Evolutionary conservation across 192 early-diverging fungal species (phyloP), one percentile per base, ranked within the genome.

Genomic region (Umbelopsis isabellina): DNA sequence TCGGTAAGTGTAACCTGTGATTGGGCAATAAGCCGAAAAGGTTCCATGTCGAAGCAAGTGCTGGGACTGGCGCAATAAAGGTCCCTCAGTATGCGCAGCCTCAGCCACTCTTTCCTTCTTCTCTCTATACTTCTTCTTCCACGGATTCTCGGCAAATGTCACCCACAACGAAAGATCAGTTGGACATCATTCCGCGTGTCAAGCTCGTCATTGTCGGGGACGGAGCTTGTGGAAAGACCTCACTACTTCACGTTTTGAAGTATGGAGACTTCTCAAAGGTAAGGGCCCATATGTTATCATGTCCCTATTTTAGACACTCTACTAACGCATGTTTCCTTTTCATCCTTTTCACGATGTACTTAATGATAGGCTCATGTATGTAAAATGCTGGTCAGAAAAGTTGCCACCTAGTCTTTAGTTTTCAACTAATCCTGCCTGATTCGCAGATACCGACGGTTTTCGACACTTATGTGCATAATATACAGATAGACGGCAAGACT

Each of bases 161-260:
- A 30, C 33, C 55, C 15, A 61, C 21, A 61, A 18, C 30, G 4
- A 61, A 61, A 61, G 11, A 12, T n/a, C 55, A 61, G 27, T 35
- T 10, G 25, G 30, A 61, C 27, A 25, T 35, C 16, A 30, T 61
- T 18, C 55, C 55, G 33, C 55, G 55, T 16, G 25, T 61, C 25
- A 74, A 74, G 47, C 20, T 74, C 1, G 73, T 74, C 27, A 69
- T 74, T 53, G 69, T 76, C 16, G 91, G 91, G 6, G 91, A 92
- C 74, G 91, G 91, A 73, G 89, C 88, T 65, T 91, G 91, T 72
- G 91, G 91, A 30, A 93, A 92, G 74, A 92, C 91, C 11, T 89
- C 84, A 25, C 74, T 92, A 49, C 81, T 92, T 25, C 87, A 84
- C 25, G 88, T 90, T 25, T 92, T 89, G 70, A 86, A 86, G 27